Conservation (phyloP, 2,329 filamentous ascomycete species). For the Paracoccidioides lutzii region DNA sequence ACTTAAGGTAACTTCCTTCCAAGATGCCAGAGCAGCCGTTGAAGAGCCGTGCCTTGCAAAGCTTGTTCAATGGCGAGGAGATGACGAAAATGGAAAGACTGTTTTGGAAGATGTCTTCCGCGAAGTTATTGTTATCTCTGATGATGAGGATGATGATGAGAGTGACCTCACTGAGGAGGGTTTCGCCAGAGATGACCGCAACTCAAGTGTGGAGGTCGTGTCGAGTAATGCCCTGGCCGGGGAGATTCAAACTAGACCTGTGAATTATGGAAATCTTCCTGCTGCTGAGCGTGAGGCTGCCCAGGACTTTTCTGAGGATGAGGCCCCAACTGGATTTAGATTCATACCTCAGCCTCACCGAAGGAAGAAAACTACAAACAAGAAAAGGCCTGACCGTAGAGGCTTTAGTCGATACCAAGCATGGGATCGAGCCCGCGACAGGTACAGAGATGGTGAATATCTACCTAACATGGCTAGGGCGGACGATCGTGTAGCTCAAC, state of each 20-base stretch:
- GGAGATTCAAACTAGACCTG: constrained; percentile 22
- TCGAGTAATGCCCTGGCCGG: constrained; percentile 26
- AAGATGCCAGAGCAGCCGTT: constrained; percentile 42
- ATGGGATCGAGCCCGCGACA: constrained; percentile 33
- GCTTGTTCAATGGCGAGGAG: constrained; percentile 50
- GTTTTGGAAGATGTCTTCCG: constrained; percentile 50
- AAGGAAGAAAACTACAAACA: constrained; percentile 12
- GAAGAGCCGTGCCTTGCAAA: constrained; percentile 44
- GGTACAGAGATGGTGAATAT: constrained; percentile 23
- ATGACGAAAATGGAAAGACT: constrained; percentile 40
- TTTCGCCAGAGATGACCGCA: constrained; percentile 16
- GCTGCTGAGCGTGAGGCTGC: constrained; percentile 11
- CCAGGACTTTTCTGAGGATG: constrained; percentile 24
- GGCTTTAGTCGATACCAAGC: constrained; percentile 36
- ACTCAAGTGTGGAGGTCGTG: constrained; percentile 32
- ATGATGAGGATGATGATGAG: constrained; percentile 43
- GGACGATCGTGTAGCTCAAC: not conserved
- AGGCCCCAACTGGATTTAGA: constrained; percentile 26
- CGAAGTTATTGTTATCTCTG: constrained; percentile 51
- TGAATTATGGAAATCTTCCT: constrained; percentile 15
- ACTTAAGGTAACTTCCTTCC: constrained; percentile 40
- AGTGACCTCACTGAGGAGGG: constrained; percentile 20
- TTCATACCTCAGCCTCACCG: constrained; percentile 20
- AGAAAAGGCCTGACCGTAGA: constrained; percentile 28
- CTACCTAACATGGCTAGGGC: constrained; percentile 6